Evolutionary conservation across 805 yeast genomes (phyloP).

Genomic region (Jamesozyma spencerorum): DNA sequence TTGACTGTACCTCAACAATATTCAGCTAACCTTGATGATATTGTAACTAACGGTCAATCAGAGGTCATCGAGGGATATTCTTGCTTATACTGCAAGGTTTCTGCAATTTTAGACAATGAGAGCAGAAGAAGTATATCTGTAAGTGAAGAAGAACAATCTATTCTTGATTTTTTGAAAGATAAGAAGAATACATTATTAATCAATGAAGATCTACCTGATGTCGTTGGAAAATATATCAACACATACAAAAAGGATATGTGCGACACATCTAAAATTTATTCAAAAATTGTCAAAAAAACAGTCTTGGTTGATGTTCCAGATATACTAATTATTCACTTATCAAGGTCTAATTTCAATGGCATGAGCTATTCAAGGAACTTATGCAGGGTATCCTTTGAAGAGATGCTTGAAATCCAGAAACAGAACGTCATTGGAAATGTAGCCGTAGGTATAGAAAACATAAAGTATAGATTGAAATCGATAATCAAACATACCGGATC

Average conservation of each 20-base stretch:
- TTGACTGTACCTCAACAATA: slow-evolving; percentile 57
- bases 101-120: slow-evolving; percentile 33
- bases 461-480: slow-evolving; percentile 55
- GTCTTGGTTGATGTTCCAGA: slow-evolving; percentile 58
- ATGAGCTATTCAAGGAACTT: slow-evolving; percentile 62
- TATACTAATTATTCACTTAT: slow-evolving; percentile 69
- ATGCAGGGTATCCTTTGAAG: slow-evolving; percentile 61
- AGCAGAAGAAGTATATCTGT: slow-evolving; percentile 12
- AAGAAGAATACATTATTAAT: slow-evolving; percentile 36
- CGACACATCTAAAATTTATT: slow-evolving; percentile 39
- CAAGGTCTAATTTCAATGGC: slow-evolving; percentile 71
- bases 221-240: slow-evolving; percentile 39
- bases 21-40: slow-evolving; percentile 39
- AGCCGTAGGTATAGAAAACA: slow-evolving; percentile 17
- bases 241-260: slow-evolving; percentile 38
- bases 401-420: slow-evolving; percentile 42
- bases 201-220: slow-evolving; percentile 56
- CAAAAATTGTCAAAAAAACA: slow-evolving; percentile 61
- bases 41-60: slow-evolving; percentile 48
- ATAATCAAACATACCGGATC: slow-evolving; percentile 81
- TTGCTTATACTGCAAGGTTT: slow-evolving; percentile 61
- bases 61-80: slow-evolving; percentile 74
- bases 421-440: slow-evolving; percentile 10
- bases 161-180: slow-evolving; percentile 31
- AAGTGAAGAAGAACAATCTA: slow-evolving; percentile 15